Evolutionary conservation across 1,284 basidiomycete species (phyloP), one percentile per base, ranked within the genome.

Genomic region (Ustilago shanxiensis): DNA sequence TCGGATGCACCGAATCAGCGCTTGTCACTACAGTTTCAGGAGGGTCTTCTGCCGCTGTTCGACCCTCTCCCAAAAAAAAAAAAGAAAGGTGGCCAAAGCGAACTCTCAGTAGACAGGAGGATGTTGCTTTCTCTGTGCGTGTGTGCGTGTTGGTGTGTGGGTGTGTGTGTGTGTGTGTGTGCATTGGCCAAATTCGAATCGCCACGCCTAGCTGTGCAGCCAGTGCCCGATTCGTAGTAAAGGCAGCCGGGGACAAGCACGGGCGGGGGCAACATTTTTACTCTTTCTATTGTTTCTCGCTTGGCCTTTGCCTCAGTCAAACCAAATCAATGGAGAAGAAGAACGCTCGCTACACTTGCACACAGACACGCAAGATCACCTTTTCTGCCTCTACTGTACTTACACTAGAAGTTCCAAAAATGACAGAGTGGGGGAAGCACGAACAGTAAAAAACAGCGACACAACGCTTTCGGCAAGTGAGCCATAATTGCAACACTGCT

Each of bases 61-160:
- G 45, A 22, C 10, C 26, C 45, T 47, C 4, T 47, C 4, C 41
- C 39, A 41, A 52, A 49, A 56, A 58, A 35, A 44, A 37, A 55
- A 57, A 24, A n/a, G n/a, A n/a, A 44, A 22, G 64, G 57, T 66
- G 64, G 53, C 37, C 58, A 60, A 47, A 60, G 64, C 64, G 57
- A 49, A 47, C 57, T 18, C n/a, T 11, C 16, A 18, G 1, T 44
- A 33, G 5, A 49, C n/a, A 11, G 39, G 29, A n/a, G 44, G 31
- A 26, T 44, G 41, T 44, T 44, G 41, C 18, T 44, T n/a, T 44
- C 41, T 41, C 33, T 11, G 20, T 11, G 37, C 31, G 10, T 45
- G 37, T n/a, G 18, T 35, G 41, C 45, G 31, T 18, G 49, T 29
- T n/a, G 28, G 31, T 45, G 20, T 47, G 61, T 47, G 24, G 39